Evolutionary conservation across 768 basidiomycete genomes (phyloP).

Genomic region (Lactifluus pinguis): DNA sequence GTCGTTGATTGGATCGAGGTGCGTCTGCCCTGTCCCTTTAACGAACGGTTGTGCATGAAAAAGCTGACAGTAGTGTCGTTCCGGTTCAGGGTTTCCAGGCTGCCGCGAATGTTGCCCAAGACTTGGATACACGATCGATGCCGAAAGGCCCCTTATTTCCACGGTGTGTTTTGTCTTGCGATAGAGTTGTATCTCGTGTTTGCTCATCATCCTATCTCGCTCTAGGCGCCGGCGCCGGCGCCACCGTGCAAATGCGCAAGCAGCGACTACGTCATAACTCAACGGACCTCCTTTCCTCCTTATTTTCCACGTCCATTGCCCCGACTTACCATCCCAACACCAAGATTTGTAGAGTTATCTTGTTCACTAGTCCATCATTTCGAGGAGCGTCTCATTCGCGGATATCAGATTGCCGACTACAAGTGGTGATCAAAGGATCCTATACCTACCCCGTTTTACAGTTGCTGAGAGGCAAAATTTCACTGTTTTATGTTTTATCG

Average conservation of each 20-base stretch:
- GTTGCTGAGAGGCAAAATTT: not conserved
- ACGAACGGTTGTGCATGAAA: not conserved
- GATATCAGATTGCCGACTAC: not conserved
- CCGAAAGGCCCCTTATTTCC: conserved; percentile 84
- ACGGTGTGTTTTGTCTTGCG: conserved; percentile 39
- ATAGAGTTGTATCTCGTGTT: not conserved
- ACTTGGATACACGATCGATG: conserved; percentile 88
- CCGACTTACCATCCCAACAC: not conserved
- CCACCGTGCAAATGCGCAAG: not conserved
- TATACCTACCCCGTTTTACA: not conserved
- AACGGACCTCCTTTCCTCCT: too few species aligned
- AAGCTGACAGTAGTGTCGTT: not conserved
- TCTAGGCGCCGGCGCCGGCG: conserved; percentile 16
- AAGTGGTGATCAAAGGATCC: not conserved
- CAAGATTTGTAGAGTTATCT: not conserved
- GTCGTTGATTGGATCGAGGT: conserved; percentile 98
- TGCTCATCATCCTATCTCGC: not conserved
- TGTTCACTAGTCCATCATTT: too few species aligned
- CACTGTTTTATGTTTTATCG: not conserved
- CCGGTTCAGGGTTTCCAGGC: conserved; percentile 72
- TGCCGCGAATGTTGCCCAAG: conserved; percentile 83
- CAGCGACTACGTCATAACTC: not conserved
- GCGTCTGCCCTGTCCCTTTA: conserved; percentile 15
- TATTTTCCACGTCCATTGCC: not conserved
- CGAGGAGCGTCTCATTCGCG: too few species aligned